Evolutionary conservation across 1,284 basidiomycete species (phyloP), one percentile per base, ranked within the genome.

Genomic region (Volvariella volvacea): DNA sequence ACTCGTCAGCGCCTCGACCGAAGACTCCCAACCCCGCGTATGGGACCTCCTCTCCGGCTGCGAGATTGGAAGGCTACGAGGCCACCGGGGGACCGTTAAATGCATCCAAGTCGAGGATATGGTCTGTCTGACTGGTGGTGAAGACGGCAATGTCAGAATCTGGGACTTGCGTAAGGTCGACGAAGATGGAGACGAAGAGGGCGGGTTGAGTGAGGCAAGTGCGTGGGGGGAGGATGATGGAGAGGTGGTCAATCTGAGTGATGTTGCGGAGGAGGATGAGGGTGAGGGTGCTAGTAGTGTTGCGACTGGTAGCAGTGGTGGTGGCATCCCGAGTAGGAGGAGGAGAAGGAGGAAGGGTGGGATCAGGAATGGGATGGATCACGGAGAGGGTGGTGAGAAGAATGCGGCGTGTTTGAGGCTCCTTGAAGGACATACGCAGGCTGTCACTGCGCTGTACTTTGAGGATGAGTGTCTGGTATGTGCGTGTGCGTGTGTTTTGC

Each of bases 91-190:
- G 50, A 68, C 78, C 4, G 88, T 98, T 47, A 96, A 95, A 61
- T 88, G 88, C 52, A 64, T 97, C 10, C 96, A 99, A 58, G 93
- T 97, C 9, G 94, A 99, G 60, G 89, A 92, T 55, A 81, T 86
- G 50, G 70, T 96, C 7, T 96, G 92, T 62, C 68, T 97, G 43
- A 97, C 92, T 0, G 95, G 94, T 33, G 87, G 90, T 39, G 80
- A 83, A 34, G 95, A 99, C 57, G 85, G 89, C 3, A 79, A 79
- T 30, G 78, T 96, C 47, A 73, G 87, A 32, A 59, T 96, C 42
- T 97, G 93, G 93, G 92, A 96, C 63, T 68, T 96, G 46, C 71
- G 88, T 48, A 70, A 76, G 42, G 84, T 93, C 28, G 88, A 88
- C 43, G 82, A 82, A 43, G 85, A 87, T 49, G 83, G 82, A 45